Conservation (phyloP, 768 basidiomycete species). For the Pleurotus pulmonarius region DNA sequence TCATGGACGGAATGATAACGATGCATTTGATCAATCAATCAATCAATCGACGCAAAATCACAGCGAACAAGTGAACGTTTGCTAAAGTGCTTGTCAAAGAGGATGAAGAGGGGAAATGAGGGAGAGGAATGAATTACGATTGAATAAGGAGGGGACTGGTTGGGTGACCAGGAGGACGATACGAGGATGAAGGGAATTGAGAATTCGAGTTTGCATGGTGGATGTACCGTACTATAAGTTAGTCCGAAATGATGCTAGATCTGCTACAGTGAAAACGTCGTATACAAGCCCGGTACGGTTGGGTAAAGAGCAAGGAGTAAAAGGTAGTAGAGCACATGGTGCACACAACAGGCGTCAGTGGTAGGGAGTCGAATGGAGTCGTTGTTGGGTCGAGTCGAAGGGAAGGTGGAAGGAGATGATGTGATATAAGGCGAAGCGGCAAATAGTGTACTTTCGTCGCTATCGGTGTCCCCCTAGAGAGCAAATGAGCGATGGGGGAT, state of each 20-base stretch:
- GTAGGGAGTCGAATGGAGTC: neutral
- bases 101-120: neutral
- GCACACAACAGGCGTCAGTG: too few species aligned
- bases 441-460: neutral
- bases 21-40: too few species aligned
- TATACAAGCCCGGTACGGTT: neutral
- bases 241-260: slow-evolving; percentile 1
- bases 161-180: too few species aligned
- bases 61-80: too few species aligned
- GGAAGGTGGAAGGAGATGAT: neutral
- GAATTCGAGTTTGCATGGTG: neutral
- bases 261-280: neutral
- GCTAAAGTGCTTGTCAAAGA: too few species aligned
- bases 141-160: neutral
- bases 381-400: neutral
- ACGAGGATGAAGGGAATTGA: neutral
- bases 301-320: neutral
- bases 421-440: neutral
- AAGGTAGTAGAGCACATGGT: neutral
- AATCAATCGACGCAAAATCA: too few species aligned
- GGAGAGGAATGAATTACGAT: neutral
- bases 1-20: too few species aligned
- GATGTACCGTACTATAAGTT: neutral
- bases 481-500: neutral
- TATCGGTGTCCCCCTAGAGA: neutral